Evolutionary conservation across 2,329 filamentous ascomycete species (phyloP).

Genomic region (Didymella keratinophila): DNA sequence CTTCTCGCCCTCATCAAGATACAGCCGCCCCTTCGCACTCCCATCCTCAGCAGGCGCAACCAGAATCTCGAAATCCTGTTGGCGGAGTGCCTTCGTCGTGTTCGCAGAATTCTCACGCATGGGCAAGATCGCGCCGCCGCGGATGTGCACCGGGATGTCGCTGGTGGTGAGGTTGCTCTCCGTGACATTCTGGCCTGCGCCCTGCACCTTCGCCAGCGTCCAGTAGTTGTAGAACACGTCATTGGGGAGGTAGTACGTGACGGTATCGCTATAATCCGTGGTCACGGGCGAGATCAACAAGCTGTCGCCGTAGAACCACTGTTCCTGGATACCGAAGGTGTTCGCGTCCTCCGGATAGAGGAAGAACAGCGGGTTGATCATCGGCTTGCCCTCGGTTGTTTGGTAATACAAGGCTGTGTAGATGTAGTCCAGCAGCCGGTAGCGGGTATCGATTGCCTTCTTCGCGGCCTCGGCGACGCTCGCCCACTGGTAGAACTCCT

Average conservation of each 20-base stretch:
- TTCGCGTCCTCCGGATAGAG: conserved; percentile 67
- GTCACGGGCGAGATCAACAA: conserved; percentile 66
- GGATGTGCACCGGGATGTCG: conserved; percentile 72
- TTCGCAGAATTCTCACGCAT: conserved; percentile 63
- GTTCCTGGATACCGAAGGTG: conserved; percentile 61
- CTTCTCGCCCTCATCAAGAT: conserved; percentile 79
- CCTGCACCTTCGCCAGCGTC: conserved; percentile 58
- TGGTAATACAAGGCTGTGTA: conserved; percentile 75
- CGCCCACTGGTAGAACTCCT: conserved; percentile 78
- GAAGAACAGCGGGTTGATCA: conserved; percentile 76
- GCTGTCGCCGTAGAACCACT: conserved; percentile 67
- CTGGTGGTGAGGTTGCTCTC: conserved; percentile 58
- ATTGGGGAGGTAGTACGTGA: conserved; percentile 64
- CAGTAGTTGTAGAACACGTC: conserved; percentile 69
- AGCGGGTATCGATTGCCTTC: conserved; percentile 75
- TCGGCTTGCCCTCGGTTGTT: conserved; percentile 67
- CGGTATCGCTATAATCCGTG: conserved; percentile 60
- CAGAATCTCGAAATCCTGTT: conserved; percentile 73
- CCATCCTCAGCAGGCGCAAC: conserved; percentile 71
- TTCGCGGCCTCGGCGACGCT: conserved; percentile 69
- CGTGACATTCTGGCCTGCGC: conserved; percentile 56
- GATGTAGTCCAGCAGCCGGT: conserved; percentile 79
- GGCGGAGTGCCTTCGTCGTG: conserved; percentile 69
- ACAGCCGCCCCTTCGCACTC: conserved; percentile 71
- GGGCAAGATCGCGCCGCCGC: conserved; percentile 71